Base-by-base conservation (phyloP, 1,139 yeast species). In the Pichia sp. region DNA sequence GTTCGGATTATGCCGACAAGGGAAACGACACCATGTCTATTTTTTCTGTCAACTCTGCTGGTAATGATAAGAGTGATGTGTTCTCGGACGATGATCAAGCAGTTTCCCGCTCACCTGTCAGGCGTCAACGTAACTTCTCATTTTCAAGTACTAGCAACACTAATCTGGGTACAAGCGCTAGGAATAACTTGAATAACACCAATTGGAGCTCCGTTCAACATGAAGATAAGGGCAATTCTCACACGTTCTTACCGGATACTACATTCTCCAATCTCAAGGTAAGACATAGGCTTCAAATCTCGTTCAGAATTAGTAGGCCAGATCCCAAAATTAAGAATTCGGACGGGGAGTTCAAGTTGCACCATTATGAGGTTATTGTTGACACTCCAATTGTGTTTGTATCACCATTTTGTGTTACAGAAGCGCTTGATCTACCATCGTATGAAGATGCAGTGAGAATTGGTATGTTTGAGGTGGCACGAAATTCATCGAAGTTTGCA, bases 321-420 rank as follows among this genome's bases (percentile, higher is more conserved):
- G 71, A 68, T 42, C 64, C 60, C 1, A 50, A 52, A 20, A 41
- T 55, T 1, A 58, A 55, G 16, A 71, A 68, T 16, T 84, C 81
- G 58, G 79, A 83, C 6, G 75, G 75, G 10, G 84, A 82, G 57
- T 75, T 73, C 50, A 83, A 80, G 62, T 73, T 87, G 73, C 92
- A 89, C 64, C 95, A 89, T 68, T 91, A 85, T 66, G 97, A 91
- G 64, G 96, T 91, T 48, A 84, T 90, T 52, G 87, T 91, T 48
- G 97, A 90, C 67, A 87, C 96, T 0, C 97, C 97, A 0, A 76
- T 91, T 53, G 77, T 79, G 33, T 74, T 91, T 53, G 75, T 89
- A 49, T 85, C 95, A 53, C 80, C 89, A 30, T 79, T 82, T 60
- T 90, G 97, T 72, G 78, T 76, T 49, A 80, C 78, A 14, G 91